Conservation (phyloP, 1,139 yeast genomes). For the Candida sojae region DNA sequence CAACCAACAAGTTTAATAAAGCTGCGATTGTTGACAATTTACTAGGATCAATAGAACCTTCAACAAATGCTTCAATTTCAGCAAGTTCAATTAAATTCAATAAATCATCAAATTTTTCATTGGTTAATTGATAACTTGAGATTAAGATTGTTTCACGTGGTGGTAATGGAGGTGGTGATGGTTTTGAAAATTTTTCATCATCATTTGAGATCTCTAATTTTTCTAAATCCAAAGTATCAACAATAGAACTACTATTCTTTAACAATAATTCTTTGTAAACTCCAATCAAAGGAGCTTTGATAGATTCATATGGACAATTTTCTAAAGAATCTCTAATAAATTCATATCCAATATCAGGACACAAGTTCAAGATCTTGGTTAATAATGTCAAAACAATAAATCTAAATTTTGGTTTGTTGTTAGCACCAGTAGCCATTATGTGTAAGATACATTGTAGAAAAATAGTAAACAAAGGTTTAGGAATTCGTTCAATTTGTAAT, state of each 20-base stretch:
- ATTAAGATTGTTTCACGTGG: slow-evolving; percentile 15
- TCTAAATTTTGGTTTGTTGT: slow-evolving; percentile 20
- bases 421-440: slow-evolving; percentile 18
- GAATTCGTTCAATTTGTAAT: slow-evolving; percentile 33
- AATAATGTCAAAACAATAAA: slow-evolving; percentile 48
- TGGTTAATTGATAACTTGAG: slow-evolving; percentile 38
- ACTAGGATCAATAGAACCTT: slow-evolving; percentile 22
- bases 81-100: slow-evolving; percentile 37
- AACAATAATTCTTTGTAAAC: slow-evolving; percentile 66
- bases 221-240: slow-evolving; percentile 10
- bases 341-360: slow-evolving; percentile 60
- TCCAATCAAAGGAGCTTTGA: slow-evolving; percentile 60
- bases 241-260: slow-evolving; percentile 15
- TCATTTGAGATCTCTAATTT: slow-evolving; percentile 2
- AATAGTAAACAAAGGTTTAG: slow-evolving; percentile 29
- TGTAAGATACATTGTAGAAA: slow-evolving; percentile 38
- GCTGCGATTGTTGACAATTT: slow-evolving; percentile 50
- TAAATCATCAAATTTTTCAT: slow-evolving; percentile 39
- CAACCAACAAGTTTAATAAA: slow-evolving; percentile 55
- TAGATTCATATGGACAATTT: slow-evolving; percentile 66
- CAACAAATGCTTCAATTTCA: slow-evolving; percentile 31
- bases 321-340: slow-evolving; percentile 67
- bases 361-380: slow-evolving; percentile 54
- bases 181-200: not conserved
- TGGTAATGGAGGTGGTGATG: slow-evolving; percentile 22